Evolutionary conservation across 352 stramenopile species (phyloP), one percentile per base, ranked within the genome.

Genomic region (Phytophthora sp.): DNA sequence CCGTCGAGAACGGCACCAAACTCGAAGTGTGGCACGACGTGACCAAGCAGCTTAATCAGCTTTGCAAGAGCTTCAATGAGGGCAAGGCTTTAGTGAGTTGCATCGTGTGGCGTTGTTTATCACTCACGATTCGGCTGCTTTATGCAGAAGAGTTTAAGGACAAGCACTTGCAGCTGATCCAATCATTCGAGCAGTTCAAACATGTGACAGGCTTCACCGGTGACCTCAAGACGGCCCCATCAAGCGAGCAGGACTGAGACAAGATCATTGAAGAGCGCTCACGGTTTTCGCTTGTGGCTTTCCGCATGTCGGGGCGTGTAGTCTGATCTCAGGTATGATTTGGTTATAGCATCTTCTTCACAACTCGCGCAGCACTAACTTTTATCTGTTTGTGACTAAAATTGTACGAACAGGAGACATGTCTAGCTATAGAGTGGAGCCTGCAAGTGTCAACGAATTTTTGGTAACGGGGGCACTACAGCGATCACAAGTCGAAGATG

Each of bases 71-170:
- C 6, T 71, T 74, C 20, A 30, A 50, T 18, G 57, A 66, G 23
- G 20, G 61, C 63, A 51, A 11, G 52, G 12, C 12, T 29, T 33
- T 29, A 24, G 49, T 18, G n/a, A 24, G 29, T 29, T 23, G 24
- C 13, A 24, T 21, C 18, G 15, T 46, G 2, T 24, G 24, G 2
- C 23, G 6, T 29, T 30, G 2, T 26, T 50, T 12, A 24, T 44
- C 39, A 21, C 15, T 69, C 3, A 29, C 53, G 21, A 5, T 50
- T 20, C 21, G 21, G 12, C n/a, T n/a, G n/a, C n/a, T n/a, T n/a
- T n/a, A n/a, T 66, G 9, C 31, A 77, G 65, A 77, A 3, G 56
- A 77, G 63, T 50, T 73, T 29, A 74, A 74, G 59, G 60, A 41
- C 33, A 74, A 72, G 35, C 74, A 66, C 38, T 30, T 69, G 24